A percentile compares a stretch with the other conserved stretches of the same genome.
phyloP scores from a whole-genome alignment of 73 alveolate genomes.

The Tetrahymena malaccensis region DNA sequence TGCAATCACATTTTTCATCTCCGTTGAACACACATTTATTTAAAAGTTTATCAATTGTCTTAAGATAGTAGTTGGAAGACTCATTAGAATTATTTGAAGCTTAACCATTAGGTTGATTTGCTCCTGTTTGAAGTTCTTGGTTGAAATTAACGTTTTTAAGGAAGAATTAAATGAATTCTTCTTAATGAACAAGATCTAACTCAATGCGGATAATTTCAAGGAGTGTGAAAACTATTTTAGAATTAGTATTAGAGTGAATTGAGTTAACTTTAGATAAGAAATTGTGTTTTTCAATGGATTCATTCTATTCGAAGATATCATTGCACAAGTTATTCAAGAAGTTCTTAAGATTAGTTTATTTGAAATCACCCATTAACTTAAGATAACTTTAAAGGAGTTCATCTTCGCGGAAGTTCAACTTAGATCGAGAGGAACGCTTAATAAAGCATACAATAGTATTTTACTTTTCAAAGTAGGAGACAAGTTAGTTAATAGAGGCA shows the following conservation, averaged over 20 bases:
- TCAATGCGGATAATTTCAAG: background rate
- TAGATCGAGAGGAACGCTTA: background rate
- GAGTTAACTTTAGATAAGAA: background rate
- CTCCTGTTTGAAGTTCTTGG: background rate
- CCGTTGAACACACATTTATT: constrained; percentile 42
- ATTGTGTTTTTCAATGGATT: background rate
- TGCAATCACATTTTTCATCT: constrained; percentile 35
- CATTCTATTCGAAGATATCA: background rate
- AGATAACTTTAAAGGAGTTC: background rate
- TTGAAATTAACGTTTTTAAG: background rate
- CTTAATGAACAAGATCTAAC: background rate
- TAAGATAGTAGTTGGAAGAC: constrained; percentile 29
- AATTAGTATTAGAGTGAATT: background rate
- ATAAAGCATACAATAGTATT: background rate
- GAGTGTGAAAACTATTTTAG: background rate
- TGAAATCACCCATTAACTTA: background rate
- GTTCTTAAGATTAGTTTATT: background rate
- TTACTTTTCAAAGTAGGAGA: background rate
- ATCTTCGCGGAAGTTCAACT: background rate
- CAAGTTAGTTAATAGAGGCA: background rate
- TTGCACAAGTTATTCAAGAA: background rate
- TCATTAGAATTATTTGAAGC: background rate
- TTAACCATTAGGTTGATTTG: background rate
- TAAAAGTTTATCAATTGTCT: constrained; percentile 28
- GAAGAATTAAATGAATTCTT: background rate